These are phyloP conservation scores for Pichia insulana DNA, from an alignment of 805 yeast genomes.

Conservation along the genomic window DNA sequence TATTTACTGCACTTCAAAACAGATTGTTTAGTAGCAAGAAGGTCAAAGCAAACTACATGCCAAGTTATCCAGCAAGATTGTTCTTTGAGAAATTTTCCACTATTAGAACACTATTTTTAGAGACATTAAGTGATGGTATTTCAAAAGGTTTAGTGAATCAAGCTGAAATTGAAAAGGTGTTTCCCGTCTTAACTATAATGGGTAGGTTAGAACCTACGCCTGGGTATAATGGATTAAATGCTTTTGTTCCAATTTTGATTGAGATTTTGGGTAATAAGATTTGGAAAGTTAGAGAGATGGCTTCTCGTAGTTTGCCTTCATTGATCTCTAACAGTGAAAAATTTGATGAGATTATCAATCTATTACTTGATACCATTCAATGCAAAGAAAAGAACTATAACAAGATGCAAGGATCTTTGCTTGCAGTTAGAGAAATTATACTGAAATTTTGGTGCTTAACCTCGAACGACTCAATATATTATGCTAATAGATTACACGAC, in stretches of 20 bases:
- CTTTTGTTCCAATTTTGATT: constrained; percentile 42
- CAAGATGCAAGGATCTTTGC: constrained; percentile 48
- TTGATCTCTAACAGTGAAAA: constrained; percentile 31
- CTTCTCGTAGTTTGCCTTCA: constrained; percentile 60
- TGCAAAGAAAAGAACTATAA: constrained; percentile 29
- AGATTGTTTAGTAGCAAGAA: constrained; percentile 63
- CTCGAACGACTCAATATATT: constrained; percentile 1
- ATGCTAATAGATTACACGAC: not conserved
- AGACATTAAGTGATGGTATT: constrained; percentile 30
- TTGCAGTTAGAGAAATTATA: constrained; percentile 37
- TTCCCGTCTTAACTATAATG: constrained; percentile 68
- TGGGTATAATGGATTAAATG: constrained; percentile 42
- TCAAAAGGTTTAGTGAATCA: constrained; percentile 24
- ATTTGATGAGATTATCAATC: constrained; percentile 19
- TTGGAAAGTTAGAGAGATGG: constrained; percentile 87
- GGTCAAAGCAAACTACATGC: constrained; percentile 22
- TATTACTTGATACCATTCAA: constrained; percentile 7
- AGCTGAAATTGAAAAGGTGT: constrained; percentile 42
- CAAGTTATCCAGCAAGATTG: constrained; percentile 37
- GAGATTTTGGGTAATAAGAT: constrained; percentile 41
- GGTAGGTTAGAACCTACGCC: constrained; percentile 58
- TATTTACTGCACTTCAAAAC: constrained; percentile 76
- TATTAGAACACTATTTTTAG: constrained; percentile 41
- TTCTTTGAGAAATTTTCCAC: constrained; percentile 63
- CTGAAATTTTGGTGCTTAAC: constrained; percentile 6